A percentile compares a stretch with the other conserved stretches of the same genome.
Conservation (phyloP, 1,284 basidiomycete genomes). For the Jaminaea rosea region DNA sequence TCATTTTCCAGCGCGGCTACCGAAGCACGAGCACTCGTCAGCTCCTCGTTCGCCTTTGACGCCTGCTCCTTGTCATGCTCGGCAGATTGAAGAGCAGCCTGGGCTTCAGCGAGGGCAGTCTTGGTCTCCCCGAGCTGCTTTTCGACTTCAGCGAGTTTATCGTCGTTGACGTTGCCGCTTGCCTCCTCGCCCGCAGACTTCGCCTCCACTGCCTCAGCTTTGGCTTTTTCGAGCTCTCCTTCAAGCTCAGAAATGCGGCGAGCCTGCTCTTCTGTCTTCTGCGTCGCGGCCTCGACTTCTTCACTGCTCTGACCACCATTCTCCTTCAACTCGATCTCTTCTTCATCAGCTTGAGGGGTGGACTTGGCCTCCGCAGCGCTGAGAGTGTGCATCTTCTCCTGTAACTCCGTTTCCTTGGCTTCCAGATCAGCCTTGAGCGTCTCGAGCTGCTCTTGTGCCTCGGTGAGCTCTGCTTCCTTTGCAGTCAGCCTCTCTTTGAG, state of each 20-base stretch:
- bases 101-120: neutral
- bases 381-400: constrained; percentile 22
- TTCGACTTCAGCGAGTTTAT: neutral
- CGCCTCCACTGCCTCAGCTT: neutral
- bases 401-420: constrained; percentile 24
- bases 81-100: too few species aligned
- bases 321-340: constrained; percentile 1
- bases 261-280: constrained; percentile 3
- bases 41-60: neutral
- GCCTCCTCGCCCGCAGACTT: neutral
- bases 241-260: constrained; percentile 14
- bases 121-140: constrained; percentile 5
- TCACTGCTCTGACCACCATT: too few species aligned
- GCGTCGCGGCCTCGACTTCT: constrained; percentile 1
- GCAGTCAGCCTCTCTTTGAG: constrained; percentile 20
- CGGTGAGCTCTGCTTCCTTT: constrained; percentile 23
- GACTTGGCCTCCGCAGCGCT: constrained; percentile 23
- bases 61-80: neutral
- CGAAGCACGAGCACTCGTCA: constrained; percentile 8
- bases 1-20: constrained; percentile 9
- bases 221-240: neutral
- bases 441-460: constrained; percentile 22
- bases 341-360: neutral
- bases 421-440: constrained; percentile 24
- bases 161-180: neutral